Evolutionary conservation across 208 protist genomes (phyloP).

Genomic region (Trypanosoma vivax): DNA sequence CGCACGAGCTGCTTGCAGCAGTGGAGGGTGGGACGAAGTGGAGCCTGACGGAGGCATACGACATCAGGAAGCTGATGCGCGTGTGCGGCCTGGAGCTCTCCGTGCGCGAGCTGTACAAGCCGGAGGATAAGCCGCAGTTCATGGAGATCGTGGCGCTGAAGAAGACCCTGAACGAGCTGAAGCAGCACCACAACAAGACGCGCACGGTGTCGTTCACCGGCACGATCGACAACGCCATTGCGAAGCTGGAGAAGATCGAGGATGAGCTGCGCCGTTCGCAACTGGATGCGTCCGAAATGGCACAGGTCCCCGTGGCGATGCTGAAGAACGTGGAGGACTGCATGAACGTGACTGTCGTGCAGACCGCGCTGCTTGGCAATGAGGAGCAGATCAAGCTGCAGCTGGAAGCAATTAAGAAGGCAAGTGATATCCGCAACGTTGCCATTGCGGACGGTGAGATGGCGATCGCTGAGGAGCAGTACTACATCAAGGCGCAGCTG

Average conservation of each 20-base stretch:
- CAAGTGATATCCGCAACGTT: slow-evolving; percentile 1
- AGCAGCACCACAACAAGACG: slow-evolving; percentile 4
- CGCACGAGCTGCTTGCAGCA: slow-evolving; percentile 34
- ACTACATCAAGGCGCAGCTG: slow-evolving; percentile 7
- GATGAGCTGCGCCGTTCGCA: slow-evolving; percentile 1
- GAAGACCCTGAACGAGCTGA: slow-evolving; percentile 7
- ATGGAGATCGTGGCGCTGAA: slow-evolving; percentile 5
- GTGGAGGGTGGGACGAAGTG: slow-evolving; percentile 64
- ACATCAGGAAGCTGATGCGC: slow-evolving; percentile 6
- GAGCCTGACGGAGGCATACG: slow-evolving; percentile 29
- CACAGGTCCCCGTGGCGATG: background rate
- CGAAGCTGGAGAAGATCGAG: slow-evolving; percentile 6
- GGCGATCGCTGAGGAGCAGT: slow-evolving; percentile 5
- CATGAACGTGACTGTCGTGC: slow-evolving; percentile 1
- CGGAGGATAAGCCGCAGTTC: slow-evolving; percentile 6
- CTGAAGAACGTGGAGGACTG: slow-evolving; percentile 2
- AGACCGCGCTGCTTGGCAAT: background rate
- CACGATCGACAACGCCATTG: slow-evolving; percentile 2
- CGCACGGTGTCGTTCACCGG: slow-evolving; percentile 6
- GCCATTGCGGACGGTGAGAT: slow-evolving; percentile 4
- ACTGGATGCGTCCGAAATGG: background rate
- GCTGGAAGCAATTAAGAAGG: background rate
- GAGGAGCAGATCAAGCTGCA: slow-evolving; percentile 3
- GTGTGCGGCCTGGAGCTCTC: slow-evolving; percentile 1
- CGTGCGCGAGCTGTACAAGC: slow-evolving; percentile 4